These are phyloP conservation scores for Phylloporus gajari DNA, from an alignment of 1,284 basidiomycete genomes.

Conservation along the genomic window DNA sequence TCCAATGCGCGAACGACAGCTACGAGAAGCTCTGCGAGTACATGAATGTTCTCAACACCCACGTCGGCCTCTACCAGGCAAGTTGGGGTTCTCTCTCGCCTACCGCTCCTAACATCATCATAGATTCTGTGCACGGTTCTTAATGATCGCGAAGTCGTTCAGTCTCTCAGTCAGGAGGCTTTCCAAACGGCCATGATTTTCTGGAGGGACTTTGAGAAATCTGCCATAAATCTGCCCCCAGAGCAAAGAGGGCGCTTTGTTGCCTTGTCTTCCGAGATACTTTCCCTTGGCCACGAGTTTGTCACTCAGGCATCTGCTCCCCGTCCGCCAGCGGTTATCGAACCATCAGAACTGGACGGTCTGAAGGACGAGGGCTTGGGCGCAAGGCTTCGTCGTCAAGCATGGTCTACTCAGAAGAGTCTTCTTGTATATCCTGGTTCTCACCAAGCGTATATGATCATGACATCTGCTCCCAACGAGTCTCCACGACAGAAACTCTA, in stretches of 20 bases:
- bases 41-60: constrained; percentile 97
- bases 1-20: constrained; percentile 84
- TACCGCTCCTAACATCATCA: constrained; percentile 15
- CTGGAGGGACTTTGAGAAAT: constrained; percentile 97
- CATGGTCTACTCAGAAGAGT: constrained; percentile 76
- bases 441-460: constrained; percentile 91
- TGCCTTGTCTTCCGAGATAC: constrained; percentile 89
- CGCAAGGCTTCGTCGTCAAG: constrained; percentile 72
- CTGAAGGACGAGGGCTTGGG: constrained; percentile 79
- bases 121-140: constrained; percentile 75
- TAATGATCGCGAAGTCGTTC: constrained; percentile 68
- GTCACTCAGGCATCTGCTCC: constrained; percentile 71
- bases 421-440: constrained; percentile 84
- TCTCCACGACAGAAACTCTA: constrained; percentile 85
- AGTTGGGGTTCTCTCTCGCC: constrained; percentile 40
- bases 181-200: constrained; percentile 91
- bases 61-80: constrained; percentile 92
- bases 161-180: constrained; percentile 73
- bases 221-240: constrained; percentile 90
- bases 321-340: constrained; percentile 73
- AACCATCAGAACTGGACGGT: constrained; percentile 71
- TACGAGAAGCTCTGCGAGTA: constrained; percentile 95
- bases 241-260: constrained; percentile 86
- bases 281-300: constrained; percentile 90
- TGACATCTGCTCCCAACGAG: constrained; percentile 85